Evolutionary conservation across 345 rosid species (phyloP).

Genomic region (Cardamine chenopodiifolia): DNA sequence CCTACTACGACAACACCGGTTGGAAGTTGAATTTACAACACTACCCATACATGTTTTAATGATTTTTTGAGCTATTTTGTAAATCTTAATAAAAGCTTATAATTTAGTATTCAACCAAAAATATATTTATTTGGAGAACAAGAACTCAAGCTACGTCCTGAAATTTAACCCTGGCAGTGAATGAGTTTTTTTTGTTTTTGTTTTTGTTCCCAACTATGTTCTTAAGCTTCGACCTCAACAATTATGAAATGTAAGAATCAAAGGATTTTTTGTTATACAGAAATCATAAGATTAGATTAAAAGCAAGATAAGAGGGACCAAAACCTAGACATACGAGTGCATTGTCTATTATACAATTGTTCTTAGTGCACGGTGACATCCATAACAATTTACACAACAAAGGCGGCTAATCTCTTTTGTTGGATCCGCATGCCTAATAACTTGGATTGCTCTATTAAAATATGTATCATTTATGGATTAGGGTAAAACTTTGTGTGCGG

Average conservation of each 20-base stretch:
- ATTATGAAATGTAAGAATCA: neutral
- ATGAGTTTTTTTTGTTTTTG: too few species aligned
- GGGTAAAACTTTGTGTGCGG: conserved; percentile 6
- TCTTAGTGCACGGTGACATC: conserved; percentile 30
- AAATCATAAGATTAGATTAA: neutral
- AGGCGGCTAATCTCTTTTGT: conserved; percentile 35
- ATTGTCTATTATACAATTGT: conserved; percentile 11
- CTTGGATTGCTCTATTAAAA: neutral
- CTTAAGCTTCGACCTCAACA: neutral
- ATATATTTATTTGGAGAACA: neutral
- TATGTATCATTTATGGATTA: neutral
- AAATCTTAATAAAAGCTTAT: neutral
- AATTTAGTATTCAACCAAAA: neutral
- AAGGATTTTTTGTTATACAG: neutral
- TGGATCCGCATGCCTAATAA: conserved; percentile 2
- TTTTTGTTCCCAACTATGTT: too few species aligned
- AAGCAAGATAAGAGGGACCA: conserved; percentile 5
- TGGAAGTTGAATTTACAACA: conserved; percentile 29
- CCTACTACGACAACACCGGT: conserved; percentile 28
- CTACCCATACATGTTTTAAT: conserved; percentile 30
- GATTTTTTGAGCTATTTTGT: neutral
- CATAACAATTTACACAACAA: conserved; percentile 23
- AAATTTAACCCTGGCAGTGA: neutral
- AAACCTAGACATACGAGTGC: neutral
- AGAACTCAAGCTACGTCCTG: neutral